phyloP scores from a whole-genome alignment of 2,329 filamentous ascomycete genomes.

The Claviceps sp. region DNA sequence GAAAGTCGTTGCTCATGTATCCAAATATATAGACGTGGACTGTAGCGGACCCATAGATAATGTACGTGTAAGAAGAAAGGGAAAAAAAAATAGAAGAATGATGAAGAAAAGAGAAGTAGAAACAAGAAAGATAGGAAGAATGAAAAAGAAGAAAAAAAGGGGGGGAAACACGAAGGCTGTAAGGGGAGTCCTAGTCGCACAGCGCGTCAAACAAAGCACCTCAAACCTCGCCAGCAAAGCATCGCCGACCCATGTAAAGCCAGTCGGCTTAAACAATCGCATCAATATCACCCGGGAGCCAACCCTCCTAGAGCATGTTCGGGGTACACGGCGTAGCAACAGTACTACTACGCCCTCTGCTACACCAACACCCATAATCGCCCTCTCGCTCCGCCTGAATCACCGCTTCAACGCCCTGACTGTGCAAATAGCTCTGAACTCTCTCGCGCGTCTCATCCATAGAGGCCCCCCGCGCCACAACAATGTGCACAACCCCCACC shows the following conservation, averaged over 20 bases:
- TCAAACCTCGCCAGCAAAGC: background rate
- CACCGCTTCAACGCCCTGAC: slow-evolving; percentile 64
- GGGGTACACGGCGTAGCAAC: slow-evolving; percentile 18
- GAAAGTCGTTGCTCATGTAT: too few relatives aligned
- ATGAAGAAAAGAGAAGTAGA: background rate
- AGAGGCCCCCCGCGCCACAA: slow-evolving; percentile 57
- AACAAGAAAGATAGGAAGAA: background rate
- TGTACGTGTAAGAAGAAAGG: background rate
- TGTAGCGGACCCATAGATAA: too few relatives aligned
- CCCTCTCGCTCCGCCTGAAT: slow-evolving; percentile 82
- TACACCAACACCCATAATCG: slow-evolving; percentile 51
- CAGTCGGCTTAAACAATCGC: background rate
- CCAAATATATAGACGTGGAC: too few relatives aligned
- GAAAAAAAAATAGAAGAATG: background rate
- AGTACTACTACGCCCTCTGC: slow-evolving; percentile 15
- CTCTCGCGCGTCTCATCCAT: slow-evolving; percentile 72
- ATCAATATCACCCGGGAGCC: background rate
- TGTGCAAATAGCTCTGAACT: slow-evolving; percentile 56
- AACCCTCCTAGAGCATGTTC: slow-evolving; percentile 19
- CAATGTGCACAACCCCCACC: slow-evolving; percentile 75
- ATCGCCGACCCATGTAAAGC: background rate
- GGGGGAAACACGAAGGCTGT: too few relatives aligned
- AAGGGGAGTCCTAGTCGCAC: background rate
- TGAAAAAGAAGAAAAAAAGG: background rate
- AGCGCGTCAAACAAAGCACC: background rate